These are phyloP conservation scores for Avena sativa DNA, from an alignment of 176 grass and related monocot species.

Conservation along the genomic window DNA sequence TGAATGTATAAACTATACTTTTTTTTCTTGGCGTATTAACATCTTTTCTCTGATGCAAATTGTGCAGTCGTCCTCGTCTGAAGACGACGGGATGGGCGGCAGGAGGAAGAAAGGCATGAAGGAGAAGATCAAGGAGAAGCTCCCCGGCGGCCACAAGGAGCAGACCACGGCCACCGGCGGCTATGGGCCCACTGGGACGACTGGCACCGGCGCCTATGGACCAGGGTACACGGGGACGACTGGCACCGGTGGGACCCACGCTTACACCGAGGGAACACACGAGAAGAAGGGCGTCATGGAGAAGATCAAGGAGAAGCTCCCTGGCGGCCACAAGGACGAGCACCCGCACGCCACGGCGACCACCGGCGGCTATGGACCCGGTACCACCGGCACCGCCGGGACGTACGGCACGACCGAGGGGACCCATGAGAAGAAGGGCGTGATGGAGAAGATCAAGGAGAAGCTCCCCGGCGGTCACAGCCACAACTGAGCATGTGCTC, in stretches of 20 bases:
- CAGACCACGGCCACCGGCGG: conserved; percentile 13
- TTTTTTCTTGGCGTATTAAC: neutral
- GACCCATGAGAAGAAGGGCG: conserved; percentile 63
- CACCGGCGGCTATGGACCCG: conserved; percentile 5
- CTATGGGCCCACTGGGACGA: neutral
- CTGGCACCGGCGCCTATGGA: neutral
- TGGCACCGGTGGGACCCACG: neutral
- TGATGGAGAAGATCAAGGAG: conserved; percentile 80
- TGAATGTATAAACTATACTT: neutral
- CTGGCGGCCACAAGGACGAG: conserved; percentile 22
- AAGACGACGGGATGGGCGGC: conserved; percentile 14
- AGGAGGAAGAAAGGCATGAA: conserved; percentile 24
- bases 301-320: conserved; percentile 16
- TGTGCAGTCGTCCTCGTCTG: conserved; percentile 11
- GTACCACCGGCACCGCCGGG: conserved; percentile 14
- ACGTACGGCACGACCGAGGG: conserved; percentile 27
- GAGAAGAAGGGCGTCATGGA: conserved; percentile 15
- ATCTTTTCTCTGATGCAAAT: neutral
- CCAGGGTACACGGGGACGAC: neutral
- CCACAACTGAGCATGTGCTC: conserved; percentile 4
- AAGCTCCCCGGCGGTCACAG: conserved; percentile 59
- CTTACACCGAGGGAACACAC: neutral
- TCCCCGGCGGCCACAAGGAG: conserved; percentile 10
- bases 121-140: conserved; percentile 12
- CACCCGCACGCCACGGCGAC: conserved; percentile 11